Conservation (phyloP, 2,329 filamentous ascomycete species). For the Exserohilum rostratum region DNA sequence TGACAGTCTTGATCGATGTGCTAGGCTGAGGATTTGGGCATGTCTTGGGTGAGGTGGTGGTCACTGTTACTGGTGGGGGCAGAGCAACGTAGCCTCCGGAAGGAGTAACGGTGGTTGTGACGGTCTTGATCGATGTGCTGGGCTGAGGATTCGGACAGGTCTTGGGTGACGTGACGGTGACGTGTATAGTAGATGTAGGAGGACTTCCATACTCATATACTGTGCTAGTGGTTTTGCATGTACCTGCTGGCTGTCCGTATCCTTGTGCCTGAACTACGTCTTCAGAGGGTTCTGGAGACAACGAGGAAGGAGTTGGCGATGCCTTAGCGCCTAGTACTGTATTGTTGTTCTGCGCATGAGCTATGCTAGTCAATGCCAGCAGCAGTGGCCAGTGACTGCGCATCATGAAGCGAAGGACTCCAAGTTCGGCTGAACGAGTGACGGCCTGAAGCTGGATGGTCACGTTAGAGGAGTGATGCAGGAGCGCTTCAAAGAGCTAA, state of each 20-base stretch:
- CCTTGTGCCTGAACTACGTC: neutral
- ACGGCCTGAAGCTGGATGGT: slow-evolving; percentile 26
- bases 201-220: slow-evolving; percentile 13
- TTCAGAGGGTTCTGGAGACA: neutral
- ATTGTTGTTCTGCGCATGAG: slow-evolving; percentile 18
- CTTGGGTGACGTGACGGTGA: slow-evolving; percentile 17
- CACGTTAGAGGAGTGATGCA: slow-evolving; percentile 32
- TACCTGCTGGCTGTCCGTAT: neutral
- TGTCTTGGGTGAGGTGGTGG: slow-evolving; percentile 13
- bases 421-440: slow-evolving; percentile 34
- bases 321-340: slow-evolving; percentile 12
- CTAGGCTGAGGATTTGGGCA: slow-evolving; percentile 1
- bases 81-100: neutral
- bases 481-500: neutral
- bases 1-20: neutral
- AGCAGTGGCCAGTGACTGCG: slow-evolving; percentile 30
- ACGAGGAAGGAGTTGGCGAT: neutral
- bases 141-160: slow-evolving; percentile 3
- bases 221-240: slow-evolving; percentile 10
- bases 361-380: slow-evolving; percentile 31
- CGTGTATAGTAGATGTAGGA: slow-evolving; percentile 10
- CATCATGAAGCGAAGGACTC: slow-evolving; percentile 43
- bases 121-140: neutral
- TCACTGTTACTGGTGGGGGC: slow-evolving; percentile 5
- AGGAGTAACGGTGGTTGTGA: neutral